Percentiles rank a stretch among this genome's conserved stretches.
These are phyloP conservation scores for Dimocarpus longan DNA, from an alignment of 345 rosid genomes.

Conservation along the genomic window DNA sequence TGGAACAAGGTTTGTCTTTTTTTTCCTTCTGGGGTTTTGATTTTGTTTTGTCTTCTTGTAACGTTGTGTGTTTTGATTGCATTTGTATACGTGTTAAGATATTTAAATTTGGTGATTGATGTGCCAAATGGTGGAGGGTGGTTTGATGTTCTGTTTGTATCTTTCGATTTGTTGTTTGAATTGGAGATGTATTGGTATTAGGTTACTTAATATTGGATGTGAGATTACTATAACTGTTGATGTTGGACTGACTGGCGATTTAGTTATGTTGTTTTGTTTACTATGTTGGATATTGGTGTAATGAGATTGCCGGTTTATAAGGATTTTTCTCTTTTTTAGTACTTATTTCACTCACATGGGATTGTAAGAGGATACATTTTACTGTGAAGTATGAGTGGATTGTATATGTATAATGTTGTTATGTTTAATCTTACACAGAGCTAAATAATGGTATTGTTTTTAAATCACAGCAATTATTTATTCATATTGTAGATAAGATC, in stretches of 20 bases:
- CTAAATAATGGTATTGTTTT: background rate
- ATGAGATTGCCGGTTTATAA: no score
- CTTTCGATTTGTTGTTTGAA: background rate
- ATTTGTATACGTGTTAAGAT: background rate
- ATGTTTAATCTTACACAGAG: background rate
- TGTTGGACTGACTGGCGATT: background rate
- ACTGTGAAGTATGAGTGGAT: background rate
- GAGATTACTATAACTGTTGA: background rate
- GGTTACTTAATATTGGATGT: no score
- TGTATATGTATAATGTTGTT: background rate
- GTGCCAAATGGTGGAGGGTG: background rate
- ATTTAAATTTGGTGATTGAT: background rate
- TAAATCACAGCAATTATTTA: background rate
- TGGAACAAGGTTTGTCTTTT: conserved; percentile 67
- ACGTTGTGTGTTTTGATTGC: background rate
- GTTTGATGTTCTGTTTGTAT: background rate
- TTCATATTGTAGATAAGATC: background rate
- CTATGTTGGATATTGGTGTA: background rate
- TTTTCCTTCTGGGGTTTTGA: background rate
- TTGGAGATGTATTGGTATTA: background rate
- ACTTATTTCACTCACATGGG: background rate
- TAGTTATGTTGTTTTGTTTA: no score
- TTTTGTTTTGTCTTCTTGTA: background rate
- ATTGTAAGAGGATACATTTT: background rate
- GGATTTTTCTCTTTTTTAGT: background rate